Evolutionary conservation across 139 green algal genomes (phyloP).

Genomic region (Yamagishiella unicocca): DNA sequence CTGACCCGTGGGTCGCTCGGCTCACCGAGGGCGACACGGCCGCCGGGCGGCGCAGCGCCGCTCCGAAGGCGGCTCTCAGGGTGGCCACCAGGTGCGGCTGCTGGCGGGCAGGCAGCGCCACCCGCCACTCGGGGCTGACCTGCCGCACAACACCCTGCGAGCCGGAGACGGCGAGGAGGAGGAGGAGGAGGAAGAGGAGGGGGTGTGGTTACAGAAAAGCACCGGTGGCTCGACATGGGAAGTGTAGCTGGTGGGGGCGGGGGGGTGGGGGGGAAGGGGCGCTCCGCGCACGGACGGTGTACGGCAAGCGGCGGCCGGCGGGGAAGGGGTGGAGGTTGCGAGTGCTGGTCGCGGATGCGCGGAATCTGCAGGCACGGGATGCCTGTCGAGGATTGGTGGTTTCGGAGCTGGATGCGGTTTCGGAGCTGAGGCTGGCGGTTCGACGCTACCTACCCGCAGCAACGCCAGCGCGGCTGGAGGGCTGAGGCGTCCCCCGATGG

Average conservation of each 20-base stretch:
- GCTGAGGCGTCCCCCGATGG: not conserved
- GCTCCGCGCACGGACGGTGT: not conserved
- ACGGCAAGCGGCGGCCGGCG: not conserved
- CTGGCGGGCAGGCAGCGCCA: not conserved
- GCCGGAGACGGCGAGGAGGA: not conserved
- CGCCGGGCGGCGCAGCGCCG: not conserved
- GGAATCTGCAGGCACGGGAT: not conserved
- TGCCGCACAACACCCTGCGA: not conserved
- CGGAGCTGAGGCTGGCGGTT: too few relatives aligned
- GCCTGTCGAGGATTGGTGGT: not conserved
- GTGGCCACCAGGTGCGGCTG: not conserved
- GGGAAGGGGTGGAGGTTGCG: too few relatives aligned
- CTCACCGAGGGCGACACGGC: not conserved
- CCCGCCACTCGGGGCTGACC: conserved; percentile 2
- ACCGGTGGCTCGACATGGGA: too few relatives aligned
- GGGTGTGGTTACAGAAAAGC: too few relatives aligned
- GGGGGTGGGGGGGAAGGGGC: not conserved
- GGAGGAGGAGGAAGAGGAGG: not conserved
- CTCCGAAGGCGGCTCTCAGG: not conserved
- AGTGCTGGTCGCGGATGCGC: too few relatives aligned
- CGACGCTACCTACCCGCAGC: not conserved
- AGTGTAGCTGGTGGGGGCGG: too few relatives aligned
- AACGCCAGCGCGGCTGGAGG: not conserved
- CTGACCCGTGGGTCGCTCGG: not conserved
- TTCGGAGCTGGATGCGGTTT: not conserved